A percentile compares a stretch with the other conserved stretches of the same genome.
Conservation (phyloP, 768 basidiomycete species). For the Crassisporium funariophilum region DNA sequence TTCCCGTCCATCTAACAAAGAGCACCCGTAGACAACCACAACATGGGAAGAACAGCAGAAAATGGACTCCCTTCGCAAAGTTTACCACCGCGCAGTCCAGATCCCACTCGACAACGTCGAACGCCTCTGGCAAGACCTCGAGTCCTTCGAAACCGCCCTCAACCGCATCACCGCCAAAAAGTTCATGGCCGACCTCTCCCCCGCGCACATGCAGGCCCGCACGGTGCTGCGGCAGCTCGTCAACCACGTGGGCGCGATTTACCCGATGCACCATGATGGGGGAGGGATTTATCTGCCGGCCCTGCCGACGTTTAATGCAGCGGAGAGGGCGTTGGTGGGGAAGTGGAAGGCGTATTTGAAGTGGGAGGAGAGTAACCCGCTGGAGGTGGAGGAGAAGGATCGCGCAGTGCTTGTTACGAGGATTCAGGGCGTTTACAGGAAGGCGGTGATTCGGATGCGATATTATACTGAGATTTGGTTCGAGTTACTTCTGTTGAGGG, state of each 20-base stretch:
- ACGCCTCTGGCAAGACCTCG: slow-evolving; percentile 89
- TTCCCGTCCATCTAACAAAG: neutral
- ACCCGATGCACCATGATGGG: slow-evolving; percentile 32
- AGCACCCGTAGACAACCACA: slow-evolving; percentile 52
- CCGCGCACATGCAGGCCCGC: slow-evolving; percentile 94
- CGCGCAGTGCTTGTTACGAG: slow-evolving; percentile 63
- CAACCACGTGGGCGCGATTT: slow-evolving; percentile 66
- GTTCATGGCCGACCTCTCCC: slow-evolving; percentile 90
- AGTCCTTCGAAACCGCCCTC: slow-evolving; percentile 85
- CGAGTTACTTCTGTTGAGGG: slow-evolving; percentile 14
- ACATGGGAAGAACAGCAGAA: slow-evolving; percentile 97
- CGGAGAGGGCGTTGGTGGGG: slow-evolving; percentile 75
- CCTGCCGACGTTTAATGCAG: slow-evolving; percentile 68
- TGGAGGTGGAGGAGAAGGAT: slow-evolving; percentile 89
- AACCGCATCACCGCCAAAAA: slow-evolving; percentile 97
- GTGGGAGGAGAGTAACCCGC: slow-evolving; percentile 94
- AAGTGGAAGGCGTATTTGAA: slow-evolving; percentile 92
- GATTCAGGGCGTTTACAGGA: slow-evolving; percentile 81
- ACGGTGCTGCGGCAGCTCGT: slow-evolving; percentile 82
- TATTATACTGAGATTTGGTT: slow-evolving; percentile 96
- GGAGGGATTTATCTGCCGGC: slow-evolving; percentile 69
- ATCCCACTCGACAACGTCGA: slow-evolving; percentile 95
- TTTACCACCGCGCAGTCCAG: slow-evolving; percentile 92
- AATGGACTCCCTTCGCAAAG: slow-evolving; percentile 89
- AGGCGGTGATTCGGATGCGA: slow-evolving; percentile 89